Conservation (phyloP, 2,329 filamentous ascomycete species). For the Dryadomyces quercus-mongolicae region DNA sequence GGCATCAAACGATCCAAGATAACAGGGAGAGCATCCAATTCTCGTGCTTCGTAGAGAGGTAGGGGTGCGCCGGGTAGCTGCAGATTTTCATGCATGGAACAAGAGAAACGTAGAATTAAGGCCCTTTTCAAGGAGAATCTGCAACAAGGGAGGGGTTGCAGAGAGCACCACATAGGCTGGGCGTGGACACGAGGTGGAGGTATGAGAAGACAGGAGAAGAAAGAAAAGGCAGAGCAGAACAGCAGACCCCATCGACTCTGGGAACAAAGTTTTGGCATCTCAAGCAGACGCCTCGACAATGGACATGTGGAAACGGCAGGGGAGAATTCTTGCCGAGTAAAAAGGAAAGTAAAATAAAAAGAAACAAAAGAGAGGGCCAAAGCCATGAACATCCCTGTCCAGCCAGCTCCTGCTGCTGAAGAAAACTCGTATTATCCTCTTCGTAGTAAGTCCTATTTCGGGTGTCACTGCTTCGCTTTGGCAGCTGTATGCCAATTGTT, state of each 20-base stretch:
- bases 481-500: not conserved
- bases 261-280: no score
- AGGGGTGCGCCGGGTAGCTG: not conserved
- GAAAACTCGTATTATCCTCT: not conserved
- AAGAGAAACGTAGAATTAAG: not conserved
- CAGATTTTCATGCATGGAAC: not conserved
- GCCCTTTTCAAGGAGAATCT: not conserved
- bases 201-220: not conserved
- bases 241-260: no score
- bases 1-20: not conserved
- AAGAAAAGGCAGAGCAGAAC: not conserved
- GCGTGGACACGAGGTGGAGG: not conserved
- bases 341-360: not conserved
- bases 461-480: not conserved
- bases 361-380: not conserved
- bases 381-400: not conserved
- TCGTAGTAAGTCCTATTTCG: not conserved
- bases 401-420: not conserved
- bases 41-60: not conserved
- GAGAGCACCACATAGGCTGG: not conserved
- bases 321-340: not conserved
- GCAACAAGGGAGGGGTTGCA: not conserved
- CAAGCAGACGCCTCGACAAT: no score
- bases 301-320: not conserved
- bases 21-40: not conserved